These are phyloP conservation scores for Salix exigua DNA, from an alignment of 345 rosid species.

Conservation along the genomic window DNA sequence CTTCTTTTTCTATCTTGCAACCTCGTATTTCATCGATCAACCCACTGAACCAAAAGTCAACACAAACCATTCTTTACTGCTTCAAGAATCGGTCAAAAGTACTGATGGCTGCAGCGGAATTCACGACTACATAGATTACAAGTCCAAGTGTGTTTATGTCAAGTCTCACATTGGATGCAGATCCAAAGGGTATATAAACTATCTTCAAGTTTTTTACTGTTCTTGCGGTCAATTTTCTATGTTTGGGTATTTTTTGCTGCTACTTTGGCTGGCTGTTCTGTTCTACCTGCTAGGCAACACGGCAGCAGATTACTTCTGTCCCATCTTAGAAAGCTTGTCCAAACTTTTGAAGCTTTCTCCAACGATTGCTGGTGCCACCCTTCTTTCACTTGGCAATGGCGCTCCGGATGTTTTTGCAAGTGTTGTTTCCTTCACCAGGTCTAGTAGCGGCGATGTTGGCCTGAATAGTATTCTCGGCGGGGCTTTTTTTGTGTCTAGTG, in stretches of 20 bases:
- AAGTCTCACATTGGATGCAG: slow-evolving; percentile 50
- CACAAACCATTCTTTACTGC: background rate
- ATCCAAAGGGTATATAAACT: slow-evolving; percentile 76
- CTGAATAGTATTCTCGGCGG: slow-evolving; percentile 80
- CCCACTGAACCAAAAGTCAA: slow-evolving; percentile 5
- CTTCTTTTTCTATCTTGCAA: slow-evolving; percentile 26
- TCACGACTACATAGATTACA: slow-evolving; percentile 40
- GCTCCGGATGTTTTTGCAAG: slow-evolving; percentile 89
- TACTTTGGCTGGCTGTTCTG: slow-evolving; percentile 66
- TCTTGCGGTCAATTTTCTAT: slow-evolving; percentile 45
- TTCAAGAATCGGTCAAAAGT: slow-evolving; percentile 7
- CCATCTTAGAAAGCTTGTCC: slow-evolving; percentile 67
- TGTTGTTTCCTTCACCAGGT: slow-evolving; percentile 68
- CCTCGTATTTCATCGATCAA: slow-evolving; percentile 19
- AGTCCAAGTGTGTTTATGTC: slow-evolving; percentile 59
- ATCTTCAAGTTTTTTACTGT: slow-evolving; percentile 73
- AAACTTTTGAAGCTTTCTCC: slow-evolving; percentile 75
- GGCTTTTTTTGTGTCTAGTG: slow-evolving; percentile 69
- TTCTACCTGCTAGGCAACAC: slow-evolving; percentile 84
- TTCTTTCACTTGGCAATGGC: slow-evolving; percentile 80
- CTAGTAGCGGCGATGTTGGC: slow-evolving; percentile 65
- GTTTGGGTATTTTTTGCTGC: slow-evolving; percentile 45
- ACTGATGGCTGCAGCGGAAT: slow-evolving; percentile 35
- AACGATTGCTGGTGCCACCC: slow-evolving; percentile 79
- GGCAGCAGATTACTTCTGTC: slow-evolving; percentile 77